phyloP scores from a whole-genome alignment of 768 basidiomycete genomes.

The Inosperma sp. region DNA sequence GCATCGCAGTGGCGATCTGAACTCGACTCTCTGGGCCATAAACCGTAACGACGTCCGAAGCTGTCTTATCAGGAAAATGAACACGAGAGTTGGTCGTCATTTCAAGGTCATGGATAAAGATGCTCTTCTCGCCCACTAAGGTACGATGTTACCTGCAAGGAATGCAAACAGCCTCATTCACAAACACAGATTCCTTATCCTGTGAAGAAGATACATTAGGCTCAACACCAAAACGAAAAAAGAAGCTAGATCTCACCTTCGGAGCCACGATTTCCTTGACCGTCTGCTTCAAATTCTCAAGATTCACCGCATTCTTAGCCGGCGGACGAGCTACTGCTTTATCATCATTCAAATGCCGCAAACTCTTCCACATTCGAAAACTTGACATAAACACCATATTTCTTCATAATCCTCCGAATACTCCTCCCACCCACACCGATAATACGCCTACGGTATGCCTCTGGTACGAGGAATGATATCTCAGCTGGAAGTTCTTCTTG shows the following conservation, averaged over 20 bases:
- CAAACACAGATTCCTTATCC: conserved; percentile 99
- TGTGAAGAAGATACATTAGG: conserved; percentile 28
- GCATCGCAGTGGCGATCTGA: conserved; percentile 93
- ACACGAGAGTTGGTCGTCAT: conserved; percentile 92
- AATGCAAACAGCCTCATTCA: conserved; percentile 88
- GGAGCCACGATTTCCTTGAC: conserved; percentile 98
- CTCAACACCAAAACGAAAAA: not conserved
- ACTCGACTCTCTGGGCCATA: conserved; percentile 97
- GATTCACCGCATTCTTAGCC: conserved; percentile 92
- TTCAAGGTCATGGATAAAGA: conserved; percentile 97
- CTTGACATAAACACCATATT: conserved; percentile 99
- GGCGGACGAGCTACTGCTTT: conserved; percentile 98
- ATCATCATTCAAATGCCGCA: conserved; percentile 51
- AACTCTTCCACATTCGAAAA: conserved; percentile 93
- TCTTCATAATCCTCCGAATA: conserved; percentile 99
- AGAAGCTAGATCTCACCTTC: conserved; percentile 55
- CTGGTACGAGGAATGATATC: conserved; percentile 97
- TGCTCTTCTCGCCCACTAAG: conserved; percentile 90
- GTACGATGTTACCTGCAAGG: conserved; percentile 94
- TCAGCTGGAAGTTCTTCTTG: conserved; percentile 99
- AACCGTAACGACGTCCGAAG: conserved; percentile 93
- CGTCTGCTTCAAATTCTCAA: conserved; percentile 91
- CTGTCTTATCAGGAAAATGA: conserved; percentile 86
- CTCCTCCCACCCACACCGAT: conserved; percentile 97
- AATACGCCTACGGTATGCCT: conserved; percentile 97